A percentile compares a stretch with the other conserved stretches of the same genome.
These are phyloP conservation scores for Suillus cothurnatus DNA, from an alignment of 768 basidiomycete genomes.

Conservation along the genomic window DNA sequence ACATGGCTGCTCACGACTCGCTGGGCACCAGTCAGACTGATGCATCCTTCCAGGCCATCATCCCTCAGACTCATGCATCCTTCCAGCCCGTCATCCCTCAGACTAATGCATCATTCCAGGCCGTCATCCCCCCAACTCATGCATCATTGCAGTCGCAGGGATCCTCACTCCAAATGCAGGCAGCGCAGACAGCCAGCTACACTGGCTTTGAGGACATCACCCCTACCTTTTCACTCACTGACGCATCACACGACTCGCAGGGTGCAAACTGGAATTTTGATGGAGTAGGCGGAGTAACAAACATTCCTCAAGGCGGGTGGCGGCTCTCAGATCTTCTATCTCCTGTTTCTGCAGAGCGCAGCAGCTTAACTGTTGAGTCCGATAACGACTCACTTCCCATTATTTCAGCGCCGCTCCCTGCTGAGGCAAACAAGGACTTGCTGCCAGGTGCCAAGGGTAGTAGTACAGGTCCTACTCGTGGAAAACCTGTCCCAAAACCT, in stretches of 20 bases:
- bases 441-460: no score
- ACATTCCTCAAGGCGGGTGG: background rate
- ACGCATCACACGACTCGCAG: no score
- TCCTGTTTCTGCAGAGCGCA: background rate
- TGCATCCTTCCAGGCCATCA: no score
- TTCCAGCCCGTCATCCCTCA: no score
- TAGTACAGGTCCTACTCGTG: no score
- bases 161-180: background rate
- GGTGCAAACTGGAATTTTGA: background rate
- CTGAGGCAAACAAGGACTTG: no score
- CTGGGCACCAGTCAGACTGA: background rate
- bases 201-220: background rate
- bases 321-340: background rate
- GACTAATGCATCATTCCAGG: no score
- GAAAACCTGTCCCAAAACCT: no score
- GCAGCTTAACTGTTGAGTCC: background rate
- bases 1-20: background rate
- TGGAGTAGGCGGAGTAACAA: no score
- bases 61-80: background rate
- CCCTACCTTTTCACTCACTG: background rate
- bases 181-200: background rate
- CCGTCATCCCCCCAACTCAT: background rate
- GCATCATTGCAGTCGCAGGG: background rate
- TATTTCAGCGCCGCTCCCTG: no score
- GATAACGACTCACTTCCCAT: background rate